These are phyloP conservation scores for Gossypium davidsonii DNA, from an alignment of 441 rosid genomes.

Conservation along the genomic window DNA sequence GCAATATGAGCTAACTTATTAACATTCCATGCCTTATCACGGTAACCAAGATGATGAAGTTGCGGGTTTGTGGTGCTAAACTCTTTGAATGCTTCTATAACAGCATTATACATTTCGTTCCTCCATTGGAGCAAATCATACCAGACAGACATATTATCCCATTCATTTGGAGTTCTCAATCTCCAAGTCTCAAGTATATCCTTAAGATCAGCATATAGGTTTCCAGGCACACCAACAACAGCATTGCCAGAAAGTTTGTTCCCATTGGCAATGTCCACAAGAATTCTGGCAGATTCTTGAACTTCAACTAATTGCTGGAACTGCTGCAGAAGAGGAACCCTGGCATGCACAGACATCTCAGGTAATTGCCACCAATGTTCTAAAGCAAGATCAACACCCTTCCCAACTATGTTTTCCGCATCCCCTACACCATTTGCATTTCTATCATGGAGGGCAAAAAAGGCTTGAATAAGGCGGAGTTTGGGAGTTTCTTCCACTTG, in stretches of 20 bases:
- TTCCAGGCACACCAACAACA: constrained; percentile 59
- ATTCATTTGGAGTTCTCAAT: constrained; percentile 90
- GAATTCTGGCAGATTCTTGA: constrained; percentile 88
- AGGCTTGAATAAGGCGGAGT: constrained; percentile 87
- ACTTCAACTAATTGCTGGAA: constrained; percentile 97
- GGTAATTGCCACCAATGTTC: constrained; percentile 99
- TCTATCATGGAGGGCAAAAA: constrained; percentile 84
- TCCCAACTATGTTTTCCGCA: constrained; percentile 81
- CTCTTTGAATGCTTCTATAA: constrained; percentile 93
- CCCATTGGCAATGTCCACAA: constrained; percentile 80
- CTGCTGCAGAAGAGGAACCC: constrained; percentile 89
- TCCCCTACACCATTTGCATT: constrained; percentile 71
- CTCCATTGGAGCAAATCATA: constrained; percentile 98
- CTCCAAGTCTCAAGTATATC: constrained; percentile 99
- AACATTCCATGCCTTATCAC: constrained; percentile 99
- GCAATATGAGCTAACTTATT: constrained; percentile 96
- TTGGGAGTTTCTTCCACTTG: constrained; percentile 97
- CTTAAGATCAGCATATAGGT: constrained; percentile 86
- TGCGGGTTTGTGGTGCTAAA: constrained; percentile 59
- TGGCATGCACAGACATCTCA: constrained; percentile 88
- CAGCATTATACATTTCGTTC: constrained; percentile 90
- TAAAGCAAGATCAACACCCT: constrained; percentile 91
- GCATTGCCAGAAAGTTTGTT: constrained; percentile 61
- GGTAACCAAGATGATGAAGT: constrained; percentile 95
- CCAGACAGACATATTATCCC: constrained; percentile 97